phyloP scores from a whole-genome alignment of 768 basidiomycete genomes.

The Psilocybe cyanescens region DNA sequence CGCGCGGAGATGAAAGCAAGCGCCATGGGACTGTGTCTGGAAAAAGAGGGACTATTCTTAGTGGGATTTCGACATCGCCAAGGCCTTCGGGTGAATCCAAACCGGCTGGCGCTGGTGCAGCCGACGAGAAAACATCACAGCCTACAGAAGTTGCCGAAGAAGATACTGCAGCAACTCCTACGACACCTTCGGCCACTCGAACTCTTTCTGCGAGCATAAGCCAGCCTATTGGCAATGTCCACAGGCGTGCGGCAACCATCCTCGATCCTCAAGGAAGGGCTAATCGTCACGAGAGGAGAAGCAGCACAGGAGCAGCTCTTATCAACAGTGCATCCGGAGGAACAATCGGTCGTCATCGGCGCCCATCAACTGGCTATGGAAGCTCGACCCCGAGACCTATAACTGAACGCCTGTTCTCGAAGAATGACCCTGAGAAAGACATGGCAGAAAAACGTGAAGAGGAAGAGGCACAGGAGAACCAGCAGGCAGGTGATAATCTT shows the following conservation, averaged over 20 bases:
- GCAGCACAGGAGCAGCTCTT: constrained; percentile 74
- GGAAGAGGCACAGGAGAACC: constrained; percentile 26
- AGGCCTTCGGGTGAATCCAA: constrained; percentile 35
- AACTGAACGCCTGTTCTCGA: constrained; percentile 51
- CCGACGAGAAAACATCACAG: constrained; percentile 33
- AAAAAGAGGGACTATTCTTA: constrained; percentile 55
- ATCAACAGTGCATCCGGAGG: constrained; percentile 44
- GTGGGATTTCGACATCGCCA: constrained; percentile 24
- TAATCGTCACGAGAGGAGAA: constrained; percentile 71
- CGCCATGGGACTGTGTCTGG: constrained; percentile 39
- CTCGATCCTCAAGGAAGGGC: constrained; percentile 70
- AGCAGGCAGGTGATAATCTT: constrained; percentile 20
- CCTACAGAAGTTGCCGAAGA: constrained; percentile 25
- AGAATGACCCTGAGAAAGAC: constrained; percentile 48
- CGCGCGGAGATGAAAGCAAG: constrained; percentile 36
- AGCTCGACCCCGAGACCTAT: constrained; percentile 34
- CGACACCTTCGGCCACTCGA: constrained; percentile 26
- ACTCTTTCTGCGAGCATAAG: constrained; percentile 47
- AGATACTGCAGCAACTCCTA: constrained; percentile 26
- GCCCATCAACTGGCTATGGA: constrained; percentile 72
- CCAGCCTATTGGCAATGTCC: constrained; percentile 61
- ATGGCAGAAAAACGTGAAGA: constrained; percentile 49
- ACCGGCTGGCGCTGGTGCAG: constrained; percentile 8
- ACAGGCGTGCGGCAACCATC: constrained; percentile 79
- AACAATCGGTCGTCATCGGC: constrained; percentile 67